A percentile compares a stretch with the other conserved stretches of the same genome.
phyloP scores from a whole-genome alignment of 2,329 filamentous ascomycete species.

The Leptoxyphium fumago region DNA sequence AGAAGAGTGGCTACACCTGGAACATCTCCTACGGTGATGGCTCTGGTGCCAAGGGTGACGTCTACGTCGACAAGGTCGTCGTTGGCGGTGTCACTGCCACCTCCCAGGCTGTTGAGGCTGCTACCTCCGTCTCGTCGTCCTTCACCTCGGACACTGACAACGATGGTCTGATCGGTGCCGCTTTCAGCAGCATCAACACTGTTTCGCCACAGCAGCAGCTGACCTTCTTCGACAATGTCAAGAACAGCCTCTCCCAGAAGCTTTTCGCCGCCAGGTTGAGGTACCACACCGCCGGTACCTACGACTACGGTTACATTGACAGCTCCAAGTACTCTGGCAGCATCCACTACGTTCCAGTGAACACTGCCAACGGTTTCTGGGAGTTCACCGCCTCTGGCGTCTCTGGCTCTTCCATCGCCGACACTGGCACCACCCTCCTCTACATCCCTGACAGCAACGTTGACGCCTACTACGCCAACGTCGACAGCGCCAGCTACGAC shows the following conservation, averaged over 20 bases:
- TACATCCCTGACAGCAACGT: constrained; percentile 41
- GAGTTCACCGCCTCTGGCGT: constrained; percentile 38
- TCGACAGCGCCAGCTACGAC: constrained; percentile 38
- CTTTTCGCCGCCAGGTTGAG: constrained; percentile 45
- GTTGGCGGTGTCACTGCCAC: constrained; percentile 46
- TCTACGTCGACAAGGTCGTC: constrained; percentile 50
- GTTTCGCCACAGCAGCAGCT: constrained; percentile 35
- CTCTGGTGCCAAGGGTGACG: constrained; percentile 45
- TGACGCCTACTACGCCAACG: constrained; percentile 43
- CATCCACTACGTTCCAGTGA: constrained; percentile 42
- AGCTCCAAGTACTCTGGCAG: constrained; percentile 36
- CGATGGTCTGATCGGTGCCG: constrained; percentile 46
- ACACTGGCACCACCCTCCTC: constrained; percentile 57
- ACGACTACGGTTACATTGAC: constrained; percentile 48
- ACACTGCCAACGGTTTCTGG: constrained; percentile 49
- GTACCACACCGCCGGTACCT: constrained; percentile 36
- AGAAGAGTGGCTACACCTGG: constrained; percentile 39
- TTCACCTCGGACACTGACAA: constrained; percentile 38
- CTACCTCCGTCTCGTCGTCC: constrained; percentile 39
- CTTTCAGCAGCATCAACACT: constrained; percentile 46
- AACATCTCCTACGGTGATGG: constrained; percentile 51
- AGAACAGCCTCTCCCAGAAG: constrained; percentile 33
- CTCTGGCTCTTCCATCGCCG: constrained; percentile 44
- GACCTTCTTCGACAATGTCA: constrained; percentile 48
- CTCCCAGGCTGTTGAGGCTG: constrained; percentile 51